phyloP scores from a whole-genome alignment of 306 rosid species.

The Malus sieversii region DNA sequence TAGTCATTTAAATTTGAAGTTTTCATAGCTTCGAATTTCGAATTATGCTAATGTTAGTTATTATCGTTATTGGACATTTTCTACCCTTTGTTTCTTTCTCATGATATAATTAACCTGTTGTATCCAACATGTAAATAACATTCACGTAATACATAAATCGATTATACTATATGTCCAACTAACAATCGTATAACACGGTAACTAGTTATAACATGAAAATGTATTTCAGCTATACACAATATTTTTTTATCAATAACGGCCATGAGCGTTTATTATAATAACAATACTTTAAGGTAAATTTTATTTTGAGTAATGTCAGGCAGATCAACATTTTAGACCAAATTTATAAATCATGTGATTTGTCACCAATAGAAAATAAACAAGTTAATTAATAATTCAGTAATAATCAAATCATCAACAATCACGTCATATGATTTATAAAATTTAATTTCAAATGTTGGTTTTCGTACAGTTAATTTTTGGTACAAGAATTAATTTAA shows the following conservation, averaged over 20 bases:
- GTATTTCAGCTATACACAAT: no score
- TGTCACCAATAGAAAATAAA: no score
- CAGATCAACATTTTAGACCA: no score
- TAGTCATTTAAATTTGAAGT: conserved; percentile 18
- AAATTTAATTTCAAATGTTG: no score
- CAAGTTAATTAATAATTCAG: no score
- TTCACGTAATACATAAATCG: neutral
- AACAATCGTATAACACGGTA: neutral
- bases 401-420: no score
- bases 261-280: no score
- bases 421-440: no score
- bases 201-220: neutral
- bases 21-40: conserved; percentile 24
- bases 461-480: no score
- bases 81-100: conserved; percentile 3
- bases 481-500: no score
- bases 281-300: neutral
- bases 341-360: no score
- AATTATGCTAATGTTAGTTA: conserved; percentile 52
- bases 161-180: no score
- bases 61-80: conserved; percentile 33
- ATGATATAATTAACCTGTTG: neutral
- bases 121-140: neutral
- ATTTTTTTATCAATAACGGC: neutral
- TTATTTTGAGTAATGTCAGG: neutral